Base-by-base conservation (phyloP, 2,329 filamentous ascomycete genomes). In the Endocalyx cinctus region DNA sequence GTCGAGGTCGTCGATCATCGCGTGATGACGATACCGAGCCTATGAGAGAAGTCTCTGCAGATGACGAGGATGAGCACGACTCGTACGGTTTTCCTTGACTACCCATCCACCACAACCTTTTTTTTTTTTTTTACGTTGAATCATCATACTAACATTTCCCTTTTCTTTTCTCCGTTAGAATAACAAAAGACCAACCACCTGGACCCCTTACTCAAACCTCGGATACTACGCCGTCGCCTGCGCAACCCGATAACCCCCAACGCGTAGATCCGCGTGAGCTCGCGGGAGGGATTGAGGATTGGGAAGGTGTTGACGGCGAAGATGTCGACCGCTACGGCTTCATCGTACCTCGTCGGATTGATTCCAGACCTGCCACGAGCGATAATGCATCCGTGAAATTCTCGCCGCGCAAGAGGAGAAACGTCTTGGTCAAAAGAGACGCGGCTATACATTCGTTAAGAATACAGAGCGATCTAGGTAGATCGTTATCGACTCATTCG, bases 281-380 rank as follows among this genome's bases (percentile, higher is more conserved):
- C 25, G 74, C 73, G 11, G 74, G 76, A 29, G 74, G 76, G 12
- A 62, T 81, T 14, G 79, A 84, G 52, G 78, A 84, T 48, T 83
- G 77, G 78, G 73, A 82, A 47, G 74, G 82, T 44, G 62, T 84
- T 3, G 63, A 77, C 33, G 74, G 69, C 19, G 66, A 63, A 31
- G 72, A 78, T 52, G 73, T 84, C 41, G 79, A 84, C 59, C 71
- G 79, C 50, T 84, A 82, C 51, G 79, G 79, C 39, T 84, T 84
- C 59, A 84, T 84, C 48, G 69, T 57, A 33, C 52, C 62, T 27
- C 66, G 64, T 12, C 64, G 63, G 22, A 62, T 62, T 12, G 54
- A 55, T 6, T 64, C 69, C 14, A 61, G 63, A 19, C 54, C 62
- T 16, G 60, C 55, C 39, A 65, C 64, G 3, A 57, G 66, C 5